These are phyloP conservation scores for Suillus hirtellus DNA, from an alignment of 768 basidiomycete genomes.

Conservation along the genomic window DNA sequence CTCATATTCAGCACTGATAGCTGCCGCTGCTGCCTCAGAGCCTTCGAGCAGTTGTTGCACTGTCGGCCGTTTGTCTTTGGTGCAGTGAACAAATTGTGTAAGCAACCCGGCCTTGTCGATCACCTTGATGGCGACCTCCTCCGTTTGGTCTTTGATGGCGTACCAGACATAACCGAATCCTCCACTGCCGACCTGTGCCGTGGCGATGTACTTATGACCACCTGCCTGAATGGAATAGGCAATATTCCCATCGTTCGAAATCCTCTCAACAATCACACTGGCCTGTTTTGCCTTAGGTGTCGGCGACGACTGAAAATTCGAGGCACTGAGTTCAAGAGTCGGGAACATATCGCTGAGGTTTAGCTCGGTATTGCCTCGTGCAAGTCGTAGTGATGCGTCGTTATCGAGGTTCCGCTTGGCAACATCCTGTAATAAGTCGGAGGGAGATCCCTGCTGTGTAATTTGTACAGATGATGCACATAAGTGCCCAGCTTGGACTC, in stretches of 20 bases:
- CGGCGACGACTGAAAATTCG: not conserved
- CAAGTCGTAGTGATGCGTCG: not conserved
- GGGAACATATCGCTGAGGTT: not conserved
- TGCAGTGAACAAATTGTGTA: not conserved
- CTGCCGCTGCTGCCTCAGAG: not conserved
- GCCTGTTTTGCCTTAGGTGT: not conserved
- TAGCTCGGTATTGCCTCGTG: not conserved
- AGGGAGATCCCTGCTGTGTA: not conserved
- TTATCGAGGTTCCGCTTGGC: not conserved
- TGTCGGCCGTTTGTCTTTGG: not conserved
- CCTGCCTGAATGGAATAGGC: slow-evolving; percentile 7
- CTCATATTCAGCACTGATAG: slow-evolving; percentile 1
- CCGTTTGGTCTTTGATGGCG: slow-evolving; percentile 9
- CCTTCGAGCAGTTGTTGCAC: not conserved
- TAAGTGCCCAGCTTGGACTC: not conserved
- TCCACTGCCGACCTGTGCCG: slow-evolving; percentile 11
- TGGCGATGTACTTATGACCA: slow-evolving; percentile 7
- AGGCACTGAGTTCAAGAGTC: not conserved
- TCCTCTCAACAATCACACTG: not conserved
- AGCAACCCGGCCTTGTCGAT: slow-evolving; percentile 8
- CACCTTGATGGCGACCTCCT: slow-evolving; percentile 17
- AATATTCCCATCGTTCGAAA: not conserved
- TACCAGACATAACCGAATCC: slow-evolving; percentile 15
- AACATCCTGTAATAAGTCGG: not conserved
- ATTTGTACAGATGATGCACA: no score